Conservation (phyloP, 108 stramenopile genomes). For the Fragilariopsis cylindrus region DNA sequence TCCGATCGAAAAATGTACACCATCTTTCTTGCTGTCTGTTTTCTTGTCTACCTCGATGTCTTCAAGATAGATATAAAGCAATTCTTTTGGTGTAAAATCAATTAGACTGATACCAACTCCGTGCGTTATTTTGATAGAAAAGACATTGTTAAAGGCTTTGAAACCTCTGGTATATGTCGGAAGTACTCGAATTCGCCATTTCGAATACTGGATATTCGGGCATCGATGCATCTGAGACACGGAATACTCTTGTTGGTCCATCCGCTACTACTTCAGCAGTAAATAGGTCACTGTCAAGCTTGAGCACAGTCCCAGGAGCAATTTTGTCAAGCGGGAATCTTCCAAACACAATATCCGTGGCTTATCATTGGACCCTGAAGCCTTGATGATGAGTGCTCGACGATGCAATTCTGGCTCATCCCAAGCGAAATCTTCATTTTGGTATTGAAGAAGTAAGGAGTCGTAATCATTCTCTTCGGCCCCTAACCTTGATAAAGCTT, state of each 20-base stretch:
- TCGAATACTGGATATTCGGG: slow-evolving; percentile 17
- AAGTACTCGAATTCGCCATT: slow-evolving; percentile 28
- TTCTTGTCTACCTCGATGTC: slow-evolving; percentile 41
- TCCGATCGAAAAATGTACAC: slow-evolving; percentile 36
- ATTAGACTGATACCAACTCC: slow-evolving; percentile 62
- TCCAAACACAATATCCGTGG: slow-evolving; percentile 34
- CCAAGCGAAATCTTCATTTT: slow-evolving; percentile 66
- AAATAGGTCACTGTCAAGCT: slow-evolving; percentile 29
- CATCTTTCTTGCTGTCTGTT: slow-evolving; percentile 26
- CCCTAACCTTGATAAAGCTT: slow-evolving; percentile 25
- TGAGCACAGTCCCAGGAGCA: slow-evolving; percentile 47
- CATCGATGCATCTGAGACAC: slow-evolving; percentile 52
- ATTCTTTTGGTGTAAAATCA: slow-evolving; percentile 63
- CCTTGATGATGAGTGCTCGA: slow-evolving; percentile 32
- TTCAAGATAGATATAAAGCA: slow-evolving; percentile 47
- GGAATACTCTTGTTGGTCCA: slow-evolving; percentile 61
- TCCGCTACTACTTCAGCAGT: slow-evolving; percentile 50
- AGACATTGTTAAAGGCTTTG: slow-evolving; percentile 19
- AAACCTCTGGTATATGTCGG: slow-evolving; percentile 18
- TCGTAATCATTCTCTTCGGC: slow-evolving; percentile 34
- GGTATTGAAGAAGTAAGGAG: slow-evolving; percentile 59
- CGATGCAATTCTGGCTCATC: slow-evolving; percentile 53
- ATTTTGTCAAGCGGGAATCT: slow-evolving; percentile 47
- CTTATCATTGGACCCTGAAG: slow-evolving; percentile 24
- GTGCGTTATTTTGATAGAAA: slow-evolving; percentile 12